Conservation (phyloP, 805 yeast genomes). For the Yarrowia hollandica region DNA sequence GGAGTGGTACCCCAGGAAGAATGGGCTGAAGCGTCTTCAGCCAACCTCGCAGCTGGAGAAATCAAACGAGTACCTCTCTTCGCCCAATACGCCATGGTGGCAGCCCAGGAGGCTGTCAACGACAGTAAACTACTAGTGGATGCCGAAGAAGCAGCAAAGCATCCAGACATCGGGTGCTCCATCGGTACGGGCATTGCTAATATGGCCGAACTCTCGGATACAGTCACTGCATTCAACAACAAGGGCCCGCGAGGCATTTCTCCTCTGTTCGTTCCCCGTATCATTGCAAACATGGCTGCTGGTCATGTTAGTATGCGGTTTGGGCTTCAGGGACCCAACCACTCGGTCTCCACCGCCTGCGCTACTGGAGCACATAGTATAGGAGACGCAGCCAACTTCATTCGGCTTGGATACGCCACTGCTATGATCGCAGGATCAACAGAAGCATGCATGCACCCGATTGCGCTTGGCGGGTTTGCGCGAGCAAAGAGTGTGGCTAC, state of each 20-base stretch:
- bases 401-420: constrained; percentile 75
- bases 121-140: constrained; percentile 57
- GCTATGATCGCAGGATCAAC: constrained; percentile 94
- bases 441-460: constrained; percentile 82
- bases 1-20: constrained; percentile 67
- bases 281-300: constrained; percentile 90
- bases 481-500: constrained; percentile 80
- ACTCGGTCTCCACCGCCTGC: constrained; percentile 90
- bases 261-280: constrained; percentile 82
- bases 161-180: constrained; percentile 56
- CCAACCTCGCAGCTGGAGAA: constrained; percentile 49
- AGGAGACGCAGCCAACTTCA: constrained; percentile 87
- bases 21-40: constrained; percentile 47
- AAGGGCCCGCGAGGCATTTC: constrained; percentile 69
- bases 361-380: constrained; percentile 94
- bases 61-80: constrained; percentile 66
- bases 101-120: constrained; percentile 71
- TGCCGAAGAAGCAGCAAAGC: constrained; percentile 33
- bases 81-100: constrained; percentile 75
- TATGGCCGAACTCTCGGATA: constrained; percentile 67
- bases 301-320: constrained; percentile 82
- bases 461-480: constrained; percentile 87
- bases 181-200: constrained; percentile 95
- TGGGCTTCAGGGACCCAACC: constrained; percentile 81
- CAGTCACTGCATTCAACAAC: constrained; percentile 51